Base-by-base conservation (phyloP, 306 rosid species). In the Prunus campanulata region DNA sequence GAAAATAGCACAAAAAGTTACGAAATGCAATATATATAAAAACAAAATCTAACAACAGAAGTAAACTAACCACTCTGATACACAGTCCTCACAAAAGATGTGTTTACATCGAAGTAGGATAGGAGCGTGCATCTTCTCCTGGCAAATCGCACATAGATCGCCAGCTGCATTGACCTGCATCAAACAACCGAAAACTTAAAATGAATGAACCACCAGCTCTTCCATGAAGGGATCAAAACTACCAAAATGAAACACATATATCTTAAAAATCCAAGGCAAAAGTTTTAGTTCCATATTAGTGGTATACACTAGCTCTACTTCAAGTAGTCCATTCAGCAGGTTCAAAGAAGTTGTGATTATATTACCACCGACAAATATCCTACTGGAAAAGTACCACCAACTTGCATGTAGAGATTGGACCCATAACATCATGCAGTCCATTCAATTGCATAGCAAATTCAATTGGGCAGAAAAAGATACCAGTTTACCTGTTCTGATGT, bases 91-190 rank as follows among this genome's bases (percentile, higher is more conserved):
- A 35, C 99, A 95, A 82, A 95, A 95, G 72, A 95, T 88, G 91
- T 95, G 99, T 81, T 95, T 95, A 83, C 99, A 96, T 35, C 93
- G 90, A 68, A 96, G 98, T 59, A 89, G 83, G 79, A 96, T 84
- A 55, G 99, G 99, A 63, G 93, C 87, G 78, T 90, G 98, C 98
- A 96, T 96, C 91, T 96, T 92, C 87, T 96, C 99, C 87, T 96
- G 99, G 86, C 99, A 96, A 87, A 95, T 95, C 47, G 99, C 97
- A 81, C 99, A 95, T 50, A 96, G 86, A 87, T 96, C 99, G 20
- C 99, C 98, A 2, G 93, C 97, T 54, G 96, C 91, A 68, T 76
- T 83, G 54, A 91, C 98, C 99, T 96, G 93, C 83, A 87, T 83
- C 77, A 78, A 27, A 77, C 77, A 50, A 66, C 63, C 18, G 19